A percentile compares a stretch with the other conserved stretches of the same genome.
Evolutionary conservation across 208 protist genomes (phyloP).

Genomic region (Plasmodiophora brassicae): DNA sequence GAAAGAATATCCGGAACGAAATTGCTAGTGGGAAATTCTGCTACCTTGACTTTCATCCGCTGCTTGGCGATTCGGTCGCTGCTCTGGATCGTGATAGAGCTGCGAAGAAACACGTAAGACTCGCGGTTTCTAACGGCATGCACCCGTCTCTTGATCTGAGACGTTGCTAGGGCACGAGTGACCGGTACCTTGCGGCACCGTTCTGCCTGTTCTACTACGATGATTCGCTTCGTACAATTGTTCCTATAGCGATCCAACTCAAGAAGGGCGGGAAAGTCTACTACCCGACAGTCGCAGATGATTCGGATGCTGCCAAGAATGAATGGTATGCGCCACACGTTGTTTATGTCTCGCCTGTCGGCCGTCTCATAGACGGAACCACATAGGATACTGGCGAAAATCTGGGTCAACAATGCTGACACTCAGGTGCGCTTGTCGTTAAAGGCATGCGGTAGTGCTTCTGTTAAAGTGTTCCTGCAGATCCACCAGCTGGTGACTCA

Average conservation of each 20-base stretch:
- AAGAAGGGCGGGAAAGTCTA: not conserved
- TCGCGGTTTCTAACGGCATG: too few relatives aligned
- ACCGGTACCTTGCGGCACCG: not conserved
- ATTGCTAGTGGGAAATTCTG: not conserved
- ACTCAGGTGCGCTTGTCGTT: too few relatives aligned
- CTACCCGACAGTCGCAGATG: not conserved
- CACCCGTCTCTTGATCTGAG: too few relatives aligned
- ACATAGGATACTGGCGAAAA: not conserved
- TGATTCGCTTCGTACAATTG: not conserved
- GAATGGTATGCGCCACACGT: too few relatives aligned
- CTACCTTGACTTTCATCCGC: not conserved
- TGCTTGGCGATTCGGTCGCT: not conserved
- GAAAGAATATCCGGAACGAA: not conserved
- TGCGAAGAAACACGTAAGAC: too few relatives aligned
- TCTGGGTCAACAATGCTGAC: not conserved
- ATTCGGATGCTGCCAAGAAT: not conserved
- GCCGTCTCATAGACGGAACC: too few relatives aligned
- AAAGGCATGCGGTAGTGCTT: too few relatives aligned
- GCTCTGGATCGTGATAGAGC: not conserved
- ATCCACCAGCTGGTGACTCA: not conserved
- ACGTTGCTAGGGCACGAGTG: too few relatives aligned
- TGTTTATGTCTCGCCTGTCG: too few relatives aligned
- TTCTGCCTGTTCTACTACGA: slow-evolving; percentile 9
- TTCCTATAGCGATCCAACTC: not conserved
- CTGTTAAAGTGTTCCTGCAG: too few relatives aligned